Evolutionary conservation across 192 early-diverging fungal genomes (phyloP), one percentile per base, ranked within the genome.

Genomic region (Podila epigama): DNA sequence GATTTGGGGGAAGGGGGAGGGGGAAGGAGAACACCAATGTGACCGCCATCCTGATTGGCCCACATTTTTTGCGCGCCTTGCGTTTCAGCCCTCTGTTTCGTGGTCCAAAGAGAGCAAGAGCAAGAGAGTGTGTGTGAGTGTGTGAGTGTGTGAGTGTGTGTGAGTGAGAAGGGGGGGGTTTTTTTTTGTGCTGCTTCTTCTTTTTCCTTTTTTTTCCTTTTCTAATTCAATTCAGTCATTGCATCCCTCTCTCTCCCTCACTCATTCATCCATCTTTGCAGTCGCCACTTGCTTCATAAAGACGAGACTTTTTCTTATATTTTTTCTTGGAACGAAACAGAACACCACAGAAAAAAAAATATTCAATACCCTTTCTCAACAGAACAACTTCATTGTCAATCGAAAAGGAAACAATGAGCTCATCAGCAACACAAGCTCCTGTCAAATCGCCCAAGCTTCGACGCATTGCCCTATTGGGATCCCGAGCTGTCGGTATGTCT

Each of bases 401-500:
- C 37, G 37, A 6, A 6, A 39, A 39, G 37, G 13, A 39, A 39
- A 13, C 37, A 39, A 39, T 39, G 37, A 39, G 7, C 13, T 37
- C 63, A 18, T 44, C 65, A 34, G 68, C 68, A 22, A 65, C 75
- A 3, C 75, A 79, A 53, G 44, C 58, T 16, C 67, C 75, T 36
- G 58, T 58, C 31, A 79, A 77, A 40, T 67, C 83, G 62, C 82
- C 86, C 40, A 90, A 93, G 82, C 84, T 91, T 40, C 84, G 94
- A 77, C 90, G 91, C 70, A 93, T 95, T 51, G 92, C 91, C 9
- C 86, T 95, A 7, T 85, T 94, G 32, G 94, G 94, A 42, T 86
- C 90, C 40, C 81, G 91, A 52, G 91, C 93, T 44, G 93, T 94
- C 31, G 93, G 93, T 83, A 82, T 68, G 83, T 71, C 36, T 16